phyloP scores from a whole-genome alignment of 495 filamentous ascomycete genomes.

The Lepidopterella palustris region DNA sequence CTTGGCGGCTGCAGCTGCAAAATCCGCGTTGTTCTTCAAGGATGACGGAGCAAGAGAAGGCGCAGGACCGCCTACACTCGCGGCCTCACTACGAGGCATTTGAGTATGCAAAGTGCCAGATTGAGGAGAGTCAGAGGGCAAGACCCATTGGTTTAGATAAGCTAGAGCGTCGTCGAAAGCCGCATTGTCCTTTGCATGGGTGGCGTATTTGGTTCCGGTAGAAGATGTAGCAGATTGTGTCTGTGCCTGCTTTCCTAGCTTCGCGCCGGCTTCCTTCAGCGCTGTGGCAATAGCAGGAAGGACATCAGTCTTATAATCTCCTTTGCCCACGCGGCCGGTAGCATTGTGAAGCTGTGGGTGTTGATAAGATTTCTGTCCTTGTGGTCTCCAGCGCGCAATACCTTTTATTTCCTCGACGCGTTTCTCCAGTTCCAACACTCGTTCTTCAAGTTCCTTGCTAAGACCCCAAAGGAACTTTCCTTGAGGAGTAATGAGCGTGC shows the following conservation, averaged over 20 bases:
- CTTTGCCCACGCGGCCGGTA: background rate
- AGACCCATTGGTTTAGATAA: slow-evolving; percentile 61
- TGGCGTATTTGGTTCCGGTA: slow-evolving; percentile 40
- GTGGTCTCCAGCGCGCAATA: slow-evolving; percentile 3
- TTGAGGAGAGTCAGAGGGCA: slow-evolving; percentile 38
- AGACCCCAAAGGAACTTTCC: slow-evolving; percentile 74
- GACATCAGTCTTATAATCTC: slow-evolving; percentile 5
- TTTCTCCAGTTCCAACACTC: slow-evolving; percentile 68
- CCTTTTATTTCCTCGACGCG: slow-evolving; percentile 36
- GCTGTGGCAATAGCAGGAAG: slow-evolving; percentile 23
- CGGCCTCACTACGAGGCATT: slow-evolving; percentile 11
- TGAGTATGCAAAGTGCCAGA: no score
- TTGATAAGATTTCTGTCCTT: background rate
- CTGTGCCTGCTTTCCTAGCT: slow-evolving; percentile 15
- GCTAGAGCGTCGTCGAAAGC: slow-evolving; percentile 54
- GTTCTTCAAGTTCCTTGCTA: slow-evolving; percentile 65
- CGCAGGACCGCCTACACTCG: no score
- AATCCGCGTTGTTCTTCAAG: no score
- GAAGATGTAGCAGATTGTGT: slow-evolving; percentile 21
- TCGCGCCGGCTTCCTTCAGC: slow-evolving; percentile 23
- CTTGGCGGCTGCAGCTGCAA: no score
- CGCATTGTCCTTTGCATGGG: slow-evolving; percentile 8
- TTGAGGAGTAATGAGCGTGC: slow-evolving; percentile 68
- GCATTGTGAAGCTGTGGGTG: slow-evolving; percentile 1
- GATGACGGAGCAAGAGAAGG: no score